Base-by-base conservation (phyloP, 257 asterid genomes). In the Osmanthus fragrans region DNA sequence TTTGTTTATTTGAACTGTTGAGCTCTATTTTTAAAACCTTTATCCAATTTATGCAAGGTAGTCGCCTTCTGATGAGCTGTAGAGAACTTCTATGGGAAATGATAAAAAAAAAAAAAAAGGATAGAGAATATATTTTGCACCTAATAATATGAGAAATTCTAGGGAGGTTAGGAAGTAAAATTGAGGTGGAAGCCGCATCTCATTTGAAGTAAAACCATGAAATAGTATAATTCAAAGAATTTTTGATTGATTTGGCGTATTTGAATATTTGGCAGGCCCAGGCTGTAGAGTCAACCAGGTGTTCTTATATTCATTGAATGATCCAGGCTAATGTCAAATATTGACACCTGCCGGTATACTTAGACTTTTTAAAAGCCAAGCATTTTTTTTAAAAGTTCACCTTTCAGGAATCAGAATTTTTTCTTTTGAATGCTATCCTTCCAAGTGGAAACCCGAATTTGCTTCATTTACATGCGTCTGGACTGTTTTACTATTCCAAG, bases 321-420 rank as follows among this genome's bases (percentile, higher is more conserved):
- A 65, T 66, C 37, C 54, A 72, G 25, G 47, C n/a, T 74, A 29
- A 39, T 42, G 37, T 29, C 34, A 25, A 33, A 12, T 23, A 33
- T 16, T 13, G 42, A 65, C 37, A 77, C 67, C 39, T 47, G 65
- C 60, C 16, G 36, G 34, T 11, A 27, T 40, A 71, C 18, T 32
- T 30, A 60, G 15, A 39, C 49, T 23, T 60, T 7, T 15, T n/a
- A 54, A 65, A 65, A 80, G 37, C 47, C 27, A 70, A 74, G 76
- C 80, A 54, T 49, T 39, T 76, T 76, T 60, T 77, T 8, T 68
- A 29, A 25, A 82, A 40, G 56, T 47, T 66, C 56, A 71, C 68
- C 73, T 77, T 79, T 25, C 67, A 75, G 27, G 96, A 85, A 92
- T 87, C 95, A 77, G 77, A 88, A 91, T 85, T 94, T 84, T 75